Evolutionary conservation across 495 filamentous ascomycete genomes (phyloP).

Genomic region (Aspergillus sclerotiicarbonarius): DNA sequence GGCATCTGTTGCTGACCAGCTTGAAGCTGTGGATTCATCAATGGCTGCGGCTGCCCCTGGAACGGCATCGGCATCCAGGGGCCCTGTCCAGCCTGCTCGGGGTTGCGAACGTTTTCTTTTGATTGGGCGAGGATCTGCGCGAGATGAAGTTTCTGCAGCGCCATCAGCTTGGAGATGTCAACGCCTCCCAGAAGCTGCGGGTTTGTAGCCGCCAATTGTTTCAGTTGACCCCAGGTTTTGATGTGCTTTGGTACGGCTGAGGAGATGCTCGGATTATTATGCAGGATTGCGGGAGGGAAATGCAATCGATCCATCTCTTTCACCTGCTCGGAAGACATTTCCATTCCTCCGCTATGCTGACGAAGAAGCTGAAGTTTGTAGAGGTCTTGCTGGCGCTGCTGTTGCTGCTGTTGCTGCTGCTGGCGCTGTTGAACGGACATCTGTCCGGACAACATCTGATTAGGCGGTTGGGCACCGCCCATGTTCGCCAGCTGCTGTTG

Average conservation of each 20-base stretch:
- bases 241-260: slow-evolving; percentile 55
- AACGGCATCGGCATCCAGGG: slow-evolving; percentile 26
- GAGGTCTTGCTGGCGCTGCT: slow-evolving; percentile 37
- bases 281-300: slow-evolving; percentile 42
- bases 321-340: slow-evolving; percentile 44
- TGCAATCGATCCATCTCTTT: slow-evolving; percentile 47
- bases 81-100: slow-evolving; percentile 26
- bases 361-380: slow-evolving; percentile 38
- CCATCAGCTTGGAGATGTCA: slow-evolving; percentile 45
- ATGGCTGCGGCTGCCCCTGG: slow-evolving; percentile 28
- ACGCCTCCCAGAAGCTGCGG: slow-evolving; percentile 39
- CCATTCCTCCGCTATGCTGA: slow-evolving; percentile 39
- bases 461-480: slow-evolving; percentile 29
- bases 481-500: slow-evolving; percentile 33
- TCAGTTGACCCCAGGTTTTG: slow-evolving; percentile 72
- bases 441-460: slow-evolving; percentile 35
- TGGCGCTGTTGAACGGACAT: slow-evolving; percentile 36
- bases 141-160: slow-evolving; percentile 56
- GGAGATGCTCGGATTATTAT: slow-evolving; percentile 29
- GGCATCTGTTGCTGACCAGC: slow-evolving; percentile 27
- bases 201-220: slow-evolving; percentile 56
- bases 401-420: slow-evolving; percentile 32
- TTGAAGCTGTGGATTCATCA: slow-evolving; percentile 37
- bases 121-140: slow-evolving; percentile 35
- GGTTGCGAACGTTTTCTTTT: slow-evolving; percentile 22